These are phyloP conservation scores for Persicaria maculosa DNA, from an alignment of 148 eudicot species.

Conservation along the genomic window DNA sequence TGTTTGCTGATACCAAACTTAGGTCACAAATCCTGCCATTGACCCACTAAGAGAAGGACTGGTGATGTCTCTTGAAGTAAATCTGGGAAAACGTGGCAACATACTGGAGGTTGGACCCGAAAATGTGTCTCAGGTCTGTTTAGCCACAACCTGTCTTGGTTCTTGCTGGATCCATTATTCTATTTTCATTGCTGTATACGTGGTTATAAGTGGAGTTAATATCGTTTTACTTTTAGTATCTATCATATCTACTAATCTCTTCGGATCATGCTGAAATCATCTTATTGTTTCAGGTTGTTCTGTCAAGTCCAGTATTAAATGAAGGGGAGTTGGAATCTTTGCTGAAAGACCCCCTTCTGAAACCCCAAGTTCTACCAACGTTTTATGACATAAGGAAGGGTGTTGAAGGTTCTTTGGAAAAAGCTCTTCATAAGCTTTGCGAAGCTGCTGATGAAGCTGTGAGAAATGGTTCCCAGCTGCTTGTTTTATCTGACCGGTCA, in stretches of 20 bases:
- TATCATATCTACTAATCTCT: neutral
- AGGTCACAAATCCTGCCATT: slow-evolving; percentile 98
- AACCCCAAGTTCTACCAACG: slow-evolving; percentile 69
- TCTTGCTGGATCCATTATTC: slow-evolving; percentile 7
- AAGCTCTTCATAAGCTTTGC: slow-evolving; percentile 68
- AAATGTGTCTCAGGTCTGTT: slow-evolving; percentile 88
- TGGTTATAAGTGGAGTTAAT: slow-evolving; percentile 4
- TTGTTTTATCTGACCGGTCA: slow-evolving; percentile 88
- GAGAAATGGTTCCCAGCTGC: slow-evolving; percentile 91
- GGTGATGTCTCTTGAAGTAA: slow-evolving; percentile 97
- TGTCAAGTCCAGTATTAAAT: slow-evolving; percentile 85
- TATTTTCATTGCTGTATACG: slow-evolving; percentile 7
- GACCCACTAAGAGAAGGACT: slow-evolving; percentile 98
- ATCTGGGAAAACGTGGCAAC: slow-evolving; percentile 92
- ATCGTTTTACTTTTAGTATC: neutral
- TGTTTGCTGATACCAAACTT: neutral
- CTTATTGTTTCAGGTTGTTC: slow-evolving; percentile 48
- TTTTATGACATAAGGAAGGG: slow-evolving; percentile 92
- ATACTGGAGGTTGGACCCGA: slow-evolving; percentile 96
- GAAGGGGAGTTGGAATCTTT: slow-evolving; percentile 86
- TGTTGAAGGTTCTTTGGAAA: slow-evolving; percentile 84
- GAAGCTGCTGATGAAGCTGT: slow-evolving; percentile 99
- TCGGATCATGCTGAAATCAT: neutral
- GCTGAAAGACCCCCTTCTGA: slow-evolving; percentile 61
- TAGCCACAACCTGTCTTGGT: slow-evolving; percentile 2